Conservation (phyloP, 805 yeast genomes). For the Candida ascalaphidarum region DNA sequence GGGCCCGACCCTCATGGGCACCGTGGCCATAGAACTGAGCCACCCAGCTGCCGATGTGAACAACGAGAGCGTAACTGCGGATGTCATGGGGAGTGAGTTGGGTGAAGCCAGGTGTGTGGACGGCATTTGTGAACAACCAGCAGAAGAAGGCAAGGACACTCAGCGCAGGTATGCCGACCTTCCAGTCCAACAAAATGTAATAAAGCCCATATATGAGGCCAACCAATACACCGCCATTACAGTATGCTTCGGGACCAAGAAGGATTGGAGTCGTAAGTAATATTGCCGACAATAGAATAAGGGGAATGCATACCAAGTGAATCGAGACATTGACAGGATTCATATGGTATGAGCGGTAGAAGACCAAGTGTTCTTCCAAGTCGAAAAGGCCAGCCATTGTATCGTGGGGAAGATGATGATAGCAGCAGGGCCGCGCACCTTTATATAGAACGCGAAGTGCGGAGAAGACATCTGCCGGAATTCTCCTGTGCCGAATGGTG, state of each 20-base stretch:
- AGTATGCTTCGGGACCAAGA: too few relatives aligned
- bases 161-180: slow-evolving; percentile 8
- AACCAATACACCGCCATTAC: slow-evolving; percentile 41
- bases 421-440: too few relatives aligned
- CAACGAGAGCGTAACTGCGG: slow-evolving; percentile 18
- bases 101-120: too few relatives aligned
- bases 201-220: slow-evolving; percentile 45
- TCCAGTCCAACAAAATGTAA: slow-evolving; percentile 50
- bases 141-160: not conserved
- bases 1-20: slow-evolving; percentile 69
- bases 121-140: too few relatives aligned
- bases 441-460: too few relatives aligned
- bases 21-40: slow-evolving; percentile 88
- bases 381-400: slow-evolving; percentile 26
- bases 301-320: slow-evolving; percentile 75
- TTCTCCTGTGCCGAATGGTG: too few relatives aligned
- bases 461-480: too few relatives aligned
- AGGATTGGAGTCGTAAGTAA: slow-evolving; percentile 26
- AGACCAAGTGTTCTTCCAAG: slow-evolving; percentile 28
- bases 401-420: too few relatives aligned
- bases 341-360: slow-evolving; percentile 22
- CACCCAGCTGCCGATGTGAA: slow-evolving; percentile 61
- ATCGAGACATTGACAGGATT: slow-evolving; percentile 60
- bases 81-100: slow-evolving; percentile 9
- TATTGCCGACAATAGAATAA: slow-evolving; percentile 52